Percentiles rank a stretch among this genome's conserved stretches.
Evolutionary conservation across 306 rosid species (phyloP).

Genomic region (Cyamopsis tetragonoloba): DNA sequence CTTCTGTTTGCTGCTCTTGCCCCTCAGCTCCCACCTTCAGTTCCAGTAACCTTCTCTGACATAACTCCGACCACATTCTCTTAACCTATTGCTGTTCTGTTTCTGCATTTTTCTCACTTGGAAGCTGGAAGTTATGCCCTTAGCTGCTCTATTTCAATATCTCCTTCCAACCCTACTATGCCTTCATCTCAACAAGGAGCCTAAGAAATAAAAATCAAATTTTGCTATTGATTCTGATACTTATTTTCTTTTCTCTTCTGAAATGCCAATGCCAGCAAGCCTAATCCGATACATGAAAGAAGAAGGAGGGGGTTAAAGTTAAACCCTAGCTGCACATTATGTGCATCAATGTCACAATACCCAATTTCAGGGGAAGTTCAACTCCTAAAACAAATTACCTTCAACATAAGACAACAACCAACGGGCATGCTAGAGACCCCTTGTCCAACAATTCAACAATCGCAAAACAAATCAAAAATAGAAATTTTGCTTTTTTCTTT

Average conservation of each 20-base stretch:
- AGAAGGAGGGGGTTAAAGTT: background rate
- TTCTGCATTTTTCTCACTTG: too few species aligned
- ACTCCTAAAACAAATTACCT: background rate
- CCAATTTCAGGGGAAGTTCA: background rate
- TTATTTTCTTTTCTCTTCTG: background rate
- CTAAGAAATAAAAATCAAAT: too few species aligned
- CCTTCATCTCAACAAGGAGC: too few species aligned
- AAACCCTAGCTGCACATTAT: conserved; percentile 21
- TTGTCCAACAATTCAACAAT: background rate
- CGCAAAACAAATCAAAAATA: background rate
- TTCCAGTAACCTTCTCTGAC: too few species aligned
- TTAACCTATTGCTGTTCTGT: too few species aligned
- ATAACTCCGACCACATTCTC: too few species aligned
- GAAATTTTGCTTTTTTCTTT: background rate
- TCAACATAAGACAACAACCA: background rate
- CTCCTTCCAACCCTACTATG: too few species aligned
- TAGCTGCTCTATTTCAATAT: too few species aligned
- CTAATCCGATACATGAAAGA: background rate
- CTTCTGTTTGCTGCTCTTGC: too few species aligned
- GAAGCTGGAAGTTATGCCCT: too few species aligned
- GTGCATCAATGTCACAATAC: background rate
- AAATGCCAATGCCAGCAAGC: background rate
- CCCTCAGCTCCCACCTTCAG: too few species aligned
- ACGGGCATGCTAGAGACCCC: background rate
- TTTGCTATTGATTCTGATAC: background rate